Evolutionary conservation across 106 monocot genomes (phyloP).

Genomic region (Dendrobium officinale): DNA sequence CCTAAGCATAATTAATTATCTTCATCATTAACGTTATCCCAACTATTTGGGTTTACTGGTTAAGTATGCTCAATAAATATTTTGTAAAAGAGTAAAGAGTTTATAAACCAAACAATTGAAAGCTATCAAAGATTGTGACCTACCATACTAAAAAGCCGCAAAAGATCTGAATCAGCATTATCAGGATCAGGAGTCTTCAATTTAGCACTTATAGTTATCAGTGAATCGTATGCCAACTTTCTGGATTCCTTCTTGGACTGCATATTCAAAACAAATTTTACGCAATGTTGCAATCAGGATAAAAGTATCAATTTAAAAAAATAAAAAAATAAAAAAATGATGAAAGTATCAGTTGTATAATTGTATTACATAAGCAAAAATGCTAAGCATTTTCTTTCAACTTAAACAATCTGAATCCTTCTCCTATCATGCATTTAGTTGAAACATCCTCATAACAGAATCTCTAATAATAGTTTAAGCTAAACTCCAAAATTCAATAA

Average conservation of each 20-base stretch:
- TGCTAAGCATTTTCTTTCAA: neutral
- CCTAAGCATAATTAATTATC: neutral
- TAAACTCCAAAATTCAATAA: neutral
- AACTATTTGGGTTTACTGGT: neutral
- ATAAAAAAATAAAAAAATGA: too few species aligned
- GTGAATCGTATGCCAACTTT: slow-evolving; percentile 71
- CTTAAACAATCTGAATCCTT: neutral
- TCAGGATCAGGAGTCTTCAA: slow-evolving; percentile 42
- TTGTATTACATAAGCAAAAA: neutral
- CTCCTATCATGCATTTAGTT: neutral
- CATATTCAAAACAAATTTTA: slow-evolving; percentile 11
- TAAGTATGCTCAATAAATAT: neutral
- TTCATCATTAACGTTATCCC: neutral
- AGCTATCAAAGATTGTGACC: neutral
- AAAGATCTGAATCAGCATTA: slow-evolving; percentile 33
- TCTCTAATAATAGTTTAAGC: neutral
- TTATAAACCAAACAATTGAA: neutral
- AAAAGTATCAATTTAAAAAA: neutral
- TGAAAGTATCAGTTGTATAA: too few species aligned
- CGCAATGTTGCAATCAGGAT: neutral
- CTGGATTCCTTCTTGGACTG: slow-evolving; percentile 81
- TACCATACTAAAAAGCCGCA: slow-evolving; percentile 77
- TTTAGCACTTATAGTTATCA: slow-evolving; percentile 40
- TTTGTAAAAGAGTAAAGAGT: neutral
- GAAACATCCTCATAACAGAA: neutral